Base-by-base conservation (phyloP, 495 filamentous ascomycete species). In the Penicillium longicatenatum region DNA sequence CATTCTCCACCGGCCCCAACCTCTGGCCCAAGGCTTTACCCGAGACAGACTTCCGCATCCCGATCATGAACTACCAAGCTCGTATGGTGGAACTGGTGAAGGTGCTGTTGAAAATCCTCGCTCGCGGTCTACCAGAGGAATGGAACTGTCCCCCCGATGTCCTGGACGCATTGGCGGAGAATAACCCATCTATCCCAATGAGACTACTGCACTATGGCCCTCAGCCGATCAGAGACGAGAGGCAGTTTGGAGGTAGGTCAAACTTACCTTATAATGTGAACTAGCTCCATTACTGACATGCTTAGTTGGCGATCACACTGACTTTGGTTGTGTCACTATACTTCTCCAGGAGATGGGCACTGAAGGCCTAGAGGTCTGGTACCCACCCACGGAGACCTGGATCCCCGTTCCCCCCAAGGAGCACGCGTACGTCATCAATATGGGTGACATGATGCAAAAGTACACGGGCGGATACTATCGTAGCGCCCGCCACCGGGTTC, bases 121-220 rank as follows among this genome's bases (percentile, higher is more conserved):
- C 69, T 21, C 61, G 63, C 7, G 78, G 72, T 12, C 75, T 81
- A 3, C 71, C 72, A 1, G 55, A 72, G 6, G 31, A 35, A 35
- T 35, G 31, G 31, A 35, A 35, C 8, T 35, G 31, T 14, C 60
- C 66, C 3, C 45, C 65, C 5, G 57, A 64, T 30, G 53, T 75
- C 7, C 46, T 80, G 41, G 68, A 74, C n/a, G 51, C 42, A 12
- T 67, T 78, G 47, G 63, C 70, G 7, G 31, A 35, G 31, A 70
- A 70, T 22, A 61, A 70, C n/a, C 74, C 77, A 2, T 60, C 72
- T 17, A 69, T 75, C 39, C 52, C 59, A 16, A 70, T 81, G 71
- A 75, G 72, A 53, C 54, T 79, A 45, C 66, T 81, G n/a, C 76
- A 73, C 56, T 80, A 80, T 63, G 69, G 72, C 7, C 70, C 73